Percentiles rank a stretch among this genome's conserved stretches.
These are phyloP conservation scores for Aureobasidium melanogenum DNA, from an alignment of 2,329 filamentous ascomycete genomes.

Conservation along the genomic window DNA sequence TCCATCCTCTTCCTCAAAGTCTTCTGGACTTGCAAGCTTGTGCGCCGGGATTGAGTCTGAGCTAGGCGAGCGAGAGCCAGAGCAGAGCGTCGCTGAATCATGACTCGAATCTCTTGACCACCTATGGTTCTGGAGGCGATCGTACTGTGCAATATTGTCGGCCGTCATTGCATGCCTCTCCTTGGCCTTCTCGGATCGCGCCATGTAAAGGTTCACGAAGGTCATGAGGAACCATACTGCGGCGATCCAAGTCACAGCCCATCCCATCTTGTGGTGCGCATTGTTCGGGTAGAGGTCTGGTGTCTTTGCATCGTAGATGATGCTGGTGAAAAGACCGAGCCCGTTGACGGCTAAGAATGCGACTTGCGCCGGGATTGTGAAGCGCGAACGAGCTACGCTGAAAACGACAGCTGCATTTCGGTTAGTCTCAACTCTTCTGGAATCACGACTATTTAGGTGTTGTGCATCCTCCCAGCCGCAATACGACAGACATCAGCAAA, in stretches of 20 bases:
- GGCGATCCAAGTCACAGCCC: conserved; percentile 66
- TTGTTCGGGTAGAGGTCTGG: conserved; percentile 80
- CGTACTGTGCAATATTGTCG: conserved; percentile 28
- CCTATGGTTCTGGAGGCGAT: conserved; percentile 26
- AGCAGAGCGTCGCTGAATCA: conserved; percentile 17
- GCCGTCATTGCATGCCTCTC: conserved; percentile 10
- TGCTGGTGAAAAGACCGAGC: conserved; percentile 53
- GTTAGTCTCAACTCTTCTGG: neutral
- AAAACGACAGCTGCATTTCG: conserved; percentile 65
- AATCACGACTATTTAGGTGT: too few species aligned
- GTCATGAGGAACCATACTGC: conserved; percentile 59
- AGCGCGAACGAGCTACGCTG: conserved; percentile 69
- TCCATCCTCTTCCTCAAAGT: conserved; percentile 38
- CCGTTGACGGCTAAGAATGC: conserved; percentile 35
- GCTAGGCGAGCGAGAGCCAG: conserved; percentile 24
- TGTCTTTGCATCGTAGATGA: conserved; percentile 65
- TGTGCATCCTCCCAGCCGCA: too few species aligned
- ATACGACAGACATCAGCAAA: too few species aligned
- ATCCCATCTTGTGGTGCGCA: conserved; percentile 74
- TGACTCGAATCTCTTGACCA: conserved; percentile 34
- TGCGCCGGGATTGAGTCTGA: conserved; percentile 20
- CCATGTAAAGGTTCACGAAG: conserved; percentile 50
- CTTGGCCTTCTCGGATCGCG: conserved; percentile 29
- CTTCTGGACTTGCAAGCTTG: conserved; percentile 11
- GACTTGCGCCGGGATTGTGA: conserved; percentile 61